Evolutionary conservation across 345 rosid genomes (phyloP).

Genomic region (Heritiera fomes): DNA sequence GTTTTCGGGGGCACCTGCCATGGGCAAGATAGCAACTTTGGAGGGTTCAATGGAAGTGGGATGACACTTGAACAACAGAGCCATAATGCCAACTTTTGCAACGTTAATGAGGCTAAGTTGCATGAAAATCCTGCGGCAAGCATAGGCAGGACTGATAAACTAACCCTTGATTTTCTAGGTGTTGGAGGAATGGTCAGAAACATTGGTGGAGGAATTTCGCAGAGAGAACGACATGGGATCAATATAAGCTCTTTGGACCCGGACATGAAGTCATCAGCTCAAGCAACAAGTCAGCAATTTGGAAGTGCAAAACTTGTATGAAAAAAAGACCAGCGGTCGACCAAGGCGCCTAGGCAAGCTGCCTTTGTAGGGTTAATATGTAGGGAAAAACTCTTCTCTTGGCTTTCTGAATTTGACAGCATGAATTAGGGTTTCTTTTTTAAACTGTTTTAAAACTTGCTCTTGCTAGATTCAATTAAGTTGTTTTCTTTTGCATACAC

Average conservation of each 20-base stretch:
- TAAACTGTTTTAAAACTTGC: too few species aligned
- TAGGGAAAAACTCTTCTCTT: background rate
- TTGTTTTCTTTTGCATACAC: too few species aligned
- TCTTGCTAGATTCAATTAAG: too few species aligned
- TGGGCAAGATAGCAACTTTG: slow-evolving; percentile 28
- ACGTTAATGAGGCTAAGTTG: slow-evolving; percentile 17
- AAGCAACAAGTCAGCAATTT: slow-evolving; percentile 28
- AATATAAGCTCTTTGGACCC: slow-evolving; percentile 28
- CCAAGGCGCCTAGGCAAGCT: background rate
- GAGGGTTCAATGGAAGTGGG: slow-evolving; percentile 10
- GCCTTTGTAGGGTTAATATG: slow-evolving; percentile 11
- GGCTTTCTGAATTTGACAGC: background rate
- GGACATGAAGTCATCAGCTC: slow-evolving; percentile 31
- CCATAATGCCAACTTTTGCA: background rate
- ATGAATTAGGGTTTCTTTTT: slow-evolving; percentile 20
- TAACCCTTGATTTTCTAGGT: slow-evolving; percentile 80
- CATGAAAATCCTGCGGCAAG: slow-evolving; percentile 28
- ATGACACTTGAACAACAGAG: slow-evolving; percentile 14
- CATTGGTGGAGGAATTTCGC: slow-evolving; percentile 32
- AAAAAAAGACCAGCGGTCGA: background rate
- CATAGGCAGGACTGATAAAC: slow-evolving; percentile 59
- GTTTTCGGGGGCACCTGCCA: slow-evolving; percentile 29
- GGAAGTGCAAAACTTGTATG: slow-evolving; percentile 23
- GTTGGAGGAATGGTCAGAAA: slow-evolving; percentile 69
- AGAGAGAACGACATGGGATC: slow-evolving; percentile 28